Evolutionary conservation across 306 rosid genomes (phyloP).

Genomic region (Inga oerstediana): DNA sequence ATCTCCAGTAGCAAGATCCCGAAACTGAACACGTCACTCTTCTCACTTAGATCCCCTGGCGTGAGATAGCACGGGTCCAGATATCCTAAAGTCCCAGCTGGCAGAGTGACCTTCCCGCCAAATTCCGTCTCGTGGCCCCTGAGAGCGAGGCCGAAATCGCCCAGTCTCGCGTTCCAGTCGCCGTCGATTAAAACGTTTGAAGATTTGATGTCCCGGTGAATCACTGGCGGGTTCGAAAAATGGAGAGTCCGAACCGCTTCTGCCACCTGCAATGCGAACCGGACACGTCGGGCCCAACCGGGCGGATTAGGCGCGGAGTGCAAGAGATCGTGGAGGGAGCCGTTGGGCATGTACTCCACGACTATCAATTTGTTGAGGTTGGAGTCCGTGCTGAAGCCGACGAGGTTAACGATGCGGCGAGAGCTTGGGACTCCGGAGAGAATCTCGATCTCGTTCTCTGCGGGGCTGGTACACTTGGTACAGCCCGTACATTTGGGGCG

Average conservation of each 20-base stretch:
- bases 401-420: slow-evolving; percentile 59
- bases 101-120: slow-evolving; percentile 52
- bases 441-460: slow-evolving; percentile 70
- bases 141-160: slow-evolving; percentile 68
- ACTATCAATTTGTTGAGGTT: slow-evolving; percentile 45
- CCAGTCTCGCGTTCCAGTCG: slow-evolving; percentile 53
- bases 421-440: slow-evolving; percentile 49
- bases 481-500: slow-evolving; percentile 9
- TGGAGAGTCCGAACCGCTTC: slow-evolving; percentile 56
- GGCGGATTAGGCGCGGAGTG: slow-evolving; percentile 54
- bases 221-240: slow-evolving; percentile 61
- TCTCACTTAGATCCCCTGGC: slow-evolving; percentile 60
- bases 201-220: slow-evolving; percentile 74
- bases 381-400: slow-evolving; percentile 52
- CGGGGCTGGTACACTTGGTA: slow-evolving; percentile 38
- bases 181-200: slow-evolving; percentile 68
- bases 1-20: slow-evolving; percentile 70
- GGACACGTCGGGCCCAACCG: slow-evolving; percentile 51
- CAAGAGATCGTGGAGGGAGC: slow-evolving; percentile 55
- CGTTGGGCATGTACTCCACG: slow-evolving; percentile 75
- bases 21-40: slow-evolving; percentile 81
- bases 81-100: slow-evolving; percentile 83
- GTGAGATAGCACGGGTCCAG: slow-evolving; percentile 74
- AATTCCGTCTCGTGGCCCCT: slow-evolving; percentile 65
- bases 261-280: slow-evolving; percentile 57